Percentiles rank a stretch among this genome's conserved stretches.
phyloP scores from a whole-genome alignment of 495 filamentous ascomycete species.

The Aspergillus cavernicola region DNA sequence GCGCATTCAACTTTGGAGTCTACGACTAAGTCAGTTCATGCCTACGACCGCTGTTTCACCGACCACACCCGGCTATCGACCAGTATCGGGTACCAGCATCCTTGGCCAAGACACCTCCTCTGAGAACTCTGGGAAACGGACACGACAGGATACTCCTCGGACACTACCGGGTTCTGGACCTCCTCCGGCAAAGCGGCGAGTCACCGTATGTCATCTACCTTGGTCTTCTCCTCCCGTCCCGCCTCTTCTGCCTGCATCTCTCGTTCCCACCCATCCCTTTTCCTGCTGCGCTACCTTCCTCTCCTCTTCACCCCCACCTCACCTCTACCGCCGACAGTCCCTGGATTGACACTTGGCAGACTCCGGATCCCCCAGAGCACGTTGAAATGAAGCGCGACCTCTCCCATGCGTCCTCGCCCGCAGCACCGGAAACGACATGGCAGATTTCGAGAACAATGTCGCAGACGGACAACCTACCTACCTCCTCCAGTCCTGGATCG shows the following conservation, averaged over 20 bases:
- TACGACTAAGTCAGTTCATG: conserved; percentile 40
- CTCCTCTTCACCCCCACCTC: conserved; percentile 15
- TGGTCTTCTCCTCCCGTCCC: conserved; percentile 40
- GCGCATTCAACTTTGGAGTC: conserved; percentile 43
- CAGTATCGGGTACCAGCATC: conserved; percentile 22
- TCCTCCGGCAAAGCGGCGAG: conserved; percentile 46
- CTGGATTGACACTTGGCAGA: conserved; percentile 50
- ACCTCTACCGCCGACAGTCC: conserved; percentile 27
- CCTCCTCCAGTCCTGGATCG: conserved; percentile 23
- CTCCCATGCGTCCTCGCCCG: conserved; percentile 32
- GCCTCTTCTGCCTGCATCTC: conserved; percentile 21
- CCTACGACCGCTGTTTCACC: conserved; percentile 21
- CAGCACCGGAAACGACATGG: conserved; percentile 24
- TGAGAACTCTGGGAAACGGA: conserved; percentile 42
- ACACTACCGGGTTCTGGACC: conserved; percentile 41
- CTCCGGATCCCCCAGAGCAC: conserved; percentile 39
- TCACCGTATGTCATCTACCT: conserved; percentile 47
- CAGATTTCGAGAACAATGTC: conserved; percentile 24
- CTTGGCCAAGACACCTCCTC: conserved; percentile 20
- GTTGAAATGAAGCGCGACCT: conserved; percentile 32
- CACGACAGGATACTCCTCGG: conserved; percentile 44
- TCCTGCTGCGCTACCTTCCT: conserved; percentile 22
- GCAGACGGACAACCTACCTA: conserved; percentile 21
- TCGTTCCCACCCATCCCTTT: conserved; percentile 23
- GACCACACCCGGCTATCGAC: conserved; percentile 18